Evolutionary conservation across 257 asterid genomes (phyloP).

Genomic region (Oldenlandia corymbosa): DNA sequence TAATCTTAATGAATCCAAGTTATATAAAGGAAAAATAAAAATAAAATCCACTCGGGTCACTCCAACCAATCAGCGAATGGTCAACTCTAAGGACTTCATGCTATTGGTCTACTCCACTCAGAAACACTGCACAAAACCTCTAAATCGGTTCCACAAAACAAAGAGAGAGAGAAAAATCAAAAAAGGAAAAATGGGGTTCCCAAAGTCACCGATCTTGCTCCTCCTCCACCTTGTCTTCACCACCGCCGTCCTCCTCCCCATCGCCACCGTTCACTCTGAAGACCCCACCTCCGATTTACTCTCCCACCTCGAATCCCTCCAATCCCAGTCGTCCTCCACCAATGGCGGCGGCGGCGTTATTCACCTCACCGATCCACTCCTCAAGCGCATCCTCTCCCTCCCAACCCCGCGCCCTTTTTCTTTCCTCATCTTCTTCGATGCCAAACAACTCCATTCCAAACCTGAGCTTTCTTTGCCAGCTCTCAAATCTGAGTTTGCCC

Average conservation of each 20-base stretch:
- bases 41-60: too few species aligned
- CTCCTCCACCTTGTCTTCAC: conserved; percentile 21
- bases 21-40: too few species aligned
- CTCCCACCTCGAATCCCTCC: conserved; percentile 49
- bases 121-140: too few species aligned
- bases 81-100: too few species aligned
- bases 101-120: too few species aligned
- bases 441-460: conserved; percentile 61
- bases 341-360: conserved; percentile 63
- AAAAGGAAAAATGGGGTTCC: conserved; percentile 35
- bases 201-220: conserved; percentile 26
- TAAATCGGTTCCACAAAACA: not conserved
- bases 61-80: too few species aligned
- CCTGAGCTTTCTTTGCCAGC: conserved; percentile 52
- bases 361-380: conserved; percentile 53
- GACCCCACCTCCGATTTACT: conserved; percentile 23
- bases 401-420: conserved; percentile 73
- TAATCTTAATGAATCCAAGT: too few species aligned
- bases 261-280: not conserved
- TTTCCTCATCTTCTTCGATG: conserved; percentile 74
- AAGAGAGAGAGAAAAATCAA: not conserved
- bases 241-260: conserved; percentile 19
- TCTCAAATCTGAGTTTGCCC: conserved; percentile 54
- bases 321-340: conserved; percentile 42
- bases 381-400: conserved; percentile 47